Evolutionary conservation across 805 yeast genomes (phyloP), one percentile per base, ranked within the genome.

Genomic region (Torulaspora quercuum): DNA sequence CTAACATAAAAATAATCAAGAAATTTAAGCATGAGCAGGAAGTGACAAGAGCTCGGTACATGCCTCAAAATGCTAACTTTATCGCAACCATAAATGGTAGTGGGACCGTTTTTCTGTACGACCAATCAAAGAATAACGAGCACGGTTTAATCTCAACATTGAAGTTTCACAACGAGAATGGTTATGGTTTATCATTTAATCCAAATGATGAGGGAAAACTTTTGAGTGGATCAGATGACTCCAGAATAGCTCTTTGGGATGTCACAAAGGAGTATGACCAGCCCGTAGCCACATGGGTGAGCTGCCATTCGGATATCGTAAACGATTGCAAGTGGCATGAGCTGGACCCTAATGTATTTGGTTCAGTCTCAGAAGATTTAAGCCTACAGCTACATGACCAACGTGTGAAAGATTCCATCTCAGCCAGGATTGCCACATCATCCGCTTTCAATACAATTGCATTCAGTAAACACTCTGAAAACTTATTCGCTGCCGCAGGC

Each of bases 321-420:
- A 84, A 84, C 50, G 92, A 83, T 50, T 81, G 78, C 13, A 76
- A 79, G 60, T 84, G 89, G 86, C 83, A 81, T 49, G 56, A 64
- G 16, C 67, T 70, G 36, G 67, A 73, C 27, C 64, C 63, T 15
- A 63, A 70, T 41, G 26, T 75, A 3, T 76, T 82, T 57, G 92
- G 84, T 0, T 72, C 87, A 2, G 90, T 81, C 0, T 78, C 87
- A 7, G 95, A 84, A 44, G 94, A 84, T 54, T 70, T 69, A 34
- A 62, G 67, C 12, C 64, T 80, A 35, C 61, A 67, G 20, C 51
- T 81, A 11, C 76, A 67, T 44, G 94, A 84, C 55, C 55, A 66
- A 34, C 68, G 85, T 52, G 52, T 58, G 1, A 26, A 48, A 0
- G 36, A 45, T 7, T 34, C 45, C 3, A 47, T 64, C 1, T 41